Conservation (phyloP, 176 grass and related monocot genomes). For the Eleusine indica region DNA sequence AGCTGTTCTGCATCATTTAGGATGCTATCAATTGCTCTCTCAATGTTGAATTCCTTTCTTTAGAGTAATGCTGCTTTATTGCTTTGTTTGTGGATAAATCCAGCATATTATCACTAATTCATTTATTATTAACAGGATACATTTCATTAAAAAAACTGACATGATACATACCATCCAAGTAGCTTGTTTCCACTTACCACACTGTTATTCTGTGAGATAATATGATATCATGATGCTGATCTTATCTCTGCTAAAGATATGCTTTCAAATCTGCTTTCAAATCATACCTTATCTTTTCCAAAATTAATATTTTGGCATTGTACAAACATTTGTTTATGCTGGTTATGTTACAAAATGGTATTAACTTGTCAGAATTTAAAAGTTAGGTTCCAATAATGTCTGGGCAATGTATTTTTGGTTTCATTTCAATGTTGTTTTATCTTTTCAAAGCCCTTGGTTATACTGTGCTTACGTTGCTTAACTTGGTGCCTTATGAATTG, state of each 20-base stretch:
- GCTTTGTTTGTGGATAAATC: neutral
- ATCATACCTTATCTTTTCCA: constrained; percentile 6
- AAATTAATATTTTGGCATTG: neutral
- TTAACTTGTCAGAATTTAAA: neutral
- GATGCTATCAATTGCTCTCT: neutral
- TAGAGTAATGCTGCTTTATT: neutral
- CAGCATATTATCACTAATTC: neutral
- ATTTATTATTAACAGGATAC: neutral
- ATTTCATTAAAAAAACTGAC: too few species aligned
- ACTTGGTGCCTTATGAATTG: neutral
- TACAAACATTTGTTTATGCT: neutral
- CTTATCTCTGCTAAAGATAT: neutral
- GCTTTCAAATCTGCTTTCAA: neutral
- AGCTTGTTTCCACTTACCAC: neutral
- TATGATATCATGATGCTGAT: neutral
- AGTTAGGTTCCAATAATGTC: neutral
- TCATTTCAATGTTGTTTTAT: neutral
- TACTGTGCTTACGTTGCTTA: neutral
- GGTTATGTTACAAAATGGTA: neutral
- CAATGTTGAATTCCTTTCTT: constrained; percentile 2
- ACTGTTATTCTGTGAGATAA: neutral
- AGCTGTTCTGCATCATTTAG: neutral
- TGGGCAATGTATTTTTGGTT: neutral
- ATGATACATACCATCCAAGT: neutral
- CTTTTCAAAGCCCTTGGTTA: neutral